A percentile compares a stretch with the other conserved stretches of the same genome.
Conservation (phyloP, 2,329 filamentous ascomycete species). For the Fusarium abutilonis region DNA sequence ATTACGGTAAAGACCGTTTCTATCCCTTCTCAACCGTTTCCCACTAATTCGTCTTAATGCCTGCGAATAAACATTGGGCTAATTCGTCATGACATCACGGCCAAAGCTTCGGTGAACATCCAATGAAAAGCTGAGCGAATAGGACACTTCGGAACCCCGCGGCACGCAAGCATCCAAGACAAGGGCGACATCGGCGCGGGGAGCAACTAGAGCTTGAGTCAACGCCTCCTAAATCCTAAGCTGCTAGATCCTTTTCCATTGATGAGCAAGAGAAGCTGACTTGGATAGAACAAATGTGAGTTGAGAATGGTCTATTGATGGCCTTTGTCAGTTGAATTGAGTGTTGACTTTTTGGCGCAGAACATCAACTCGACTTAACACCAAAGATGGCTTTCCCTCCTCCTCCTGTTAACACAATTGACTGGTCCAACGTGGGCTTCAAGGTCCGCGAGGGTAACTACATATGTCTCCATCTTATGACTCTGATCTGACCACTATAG, state of each 20-base stretch:
- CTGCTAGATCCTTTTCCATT: background rate
- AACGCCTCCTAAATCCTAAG: background rate
- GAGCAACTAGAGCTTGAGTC: background rate
- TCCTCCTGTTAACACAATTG: conserved; percentile 80
- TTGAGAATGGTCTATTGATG: background rate
- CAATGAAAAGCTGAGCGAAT: conserved; percentile 22
- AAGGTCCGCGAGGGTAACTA: conserved; percentile 82
- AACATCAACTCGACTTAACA: background rate
- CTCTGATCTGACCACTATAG: conserved; percentile 54
- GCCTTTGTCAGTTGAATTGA: background rate
- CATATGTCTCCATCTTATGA: no score
- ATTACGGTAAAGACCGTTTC: no score
- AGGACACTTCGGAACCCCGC: conserved; percentile 32
- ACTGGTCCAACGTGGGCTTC: conserved; percentile 96
- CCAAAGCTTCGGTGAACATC: background rate
- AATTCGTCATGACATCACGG: conserved; percentile 35
- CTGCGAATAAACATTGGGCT: background rate
- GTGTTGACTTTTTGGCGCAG: conserved; percentile 12
- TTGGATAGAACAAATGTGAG: conserved; percentile 18
- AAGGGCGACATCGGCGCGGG: conserved; percentile 41
- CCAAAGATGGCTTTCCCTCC: conserved; percentile 70
- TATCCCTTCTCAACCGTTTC: no score
- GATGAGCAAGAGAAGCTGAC: background rate
- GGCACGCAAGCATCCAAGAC: background rate
- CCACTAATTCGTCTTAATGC: no score